Percentiles rank a stretch among this genome's conserved stretches.
phyloP scores from a whole-genome alignment of 805 yeast genomes.

The Metschnikowia continentalis region DNA sequence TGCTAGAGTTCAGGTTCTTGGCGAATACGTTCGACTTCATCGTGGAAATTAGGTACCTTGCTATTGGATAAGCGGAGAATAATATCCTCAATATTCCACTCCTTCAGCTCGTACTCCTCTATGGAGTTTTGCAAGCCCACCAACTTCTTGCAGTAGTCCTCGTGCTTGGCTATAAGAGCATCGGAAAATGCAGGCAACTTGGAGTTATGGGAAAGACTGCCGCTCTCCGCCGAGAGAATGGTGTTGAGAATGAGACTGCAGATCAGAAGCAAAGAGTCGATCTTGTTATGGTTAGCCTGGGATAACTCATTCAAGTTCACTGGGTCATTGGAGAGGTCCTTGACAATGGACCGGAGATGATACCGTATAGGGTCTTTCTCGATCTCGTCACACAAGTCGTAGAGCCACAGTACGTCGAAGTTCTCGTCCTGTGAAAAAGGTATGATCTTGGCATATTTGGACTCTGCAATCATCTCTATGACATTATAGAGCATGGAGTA shows the following conservation, averaged over 20 bases:
- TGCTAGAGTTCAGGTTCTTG: background rate
- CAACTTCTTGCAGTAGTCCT: constrained; percentile 21
- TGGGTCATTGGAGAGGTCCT: constrained; percentile 30
- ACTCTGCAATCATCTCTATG: constrained; percentile 32
- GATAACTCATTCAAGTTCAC: constrained; percentile 33
- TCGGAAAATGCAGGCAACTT: constrained; percentile 33
- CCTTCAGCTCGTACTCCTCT: constrained; percentile 30
- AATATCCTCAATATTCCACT: constrained; percentile 39
- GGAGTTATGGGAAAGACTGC: constrained; percentile 33
- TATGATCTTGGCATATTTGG: constrained; percentile 36
- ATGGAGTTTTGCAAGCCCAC: constrained; percentile 22
- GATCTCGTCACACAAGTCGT: constrained; percentile 41
- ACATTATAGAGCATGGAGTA: constrained; percentile 40
- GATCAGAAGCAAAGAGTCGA: constrained; percentile 22
- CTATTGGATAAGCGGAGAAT: constrained; percentile 26
- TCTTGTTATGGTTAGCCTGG: constrained; percentile 16
- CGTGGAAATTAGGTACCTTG: constrained; percentile 13
- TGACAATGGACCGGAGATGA: constrained; percentile 41
- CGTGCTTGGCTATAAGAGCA: constrained; percentile 20
- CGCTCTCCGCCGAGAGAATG: constrained; percentile 30
- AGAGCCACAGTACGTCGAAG: constrained; percentile 31
- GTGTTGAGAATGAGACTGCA: constrained; percentile 28
- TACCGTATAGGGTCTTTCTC: constrained; percentile 46
- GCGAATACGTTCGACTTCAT: background rate
- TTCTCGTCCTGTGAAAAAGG: constrained; percentile 26